Percentiles rank a stretch among this genome's conserved stretches.
phyloP scores from a whole-genome alignment of 2,329 filamentous ascomycete species.

The Didymellaceae sp. region DNA sequence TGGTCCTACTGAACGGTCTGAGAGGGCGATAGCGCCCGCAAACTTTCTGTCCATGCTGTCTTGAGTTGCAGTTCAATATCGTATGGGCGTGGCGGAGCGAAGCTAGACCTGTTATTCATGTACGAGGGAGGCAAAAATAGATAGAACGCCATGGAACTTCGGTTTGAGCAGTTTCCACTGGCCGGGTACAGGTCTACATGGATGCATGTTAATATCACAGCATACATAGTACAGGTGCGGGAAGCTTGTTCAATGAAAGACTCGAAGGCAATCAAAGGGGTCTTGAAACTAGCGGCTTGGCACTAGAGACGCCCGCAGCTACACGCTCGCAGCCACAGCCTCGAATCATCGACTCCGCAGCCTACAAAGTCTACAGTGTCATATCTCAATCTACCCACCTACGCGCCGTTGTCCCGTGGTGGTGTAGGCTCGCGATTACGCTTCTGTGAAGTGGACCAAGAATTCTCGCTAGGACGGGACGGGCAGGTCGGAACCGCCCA shows the following conservation, averaged over 20 bases:
- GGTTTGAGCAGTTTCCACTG: background rate
- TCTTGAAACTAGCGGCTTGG: conserved; percentile 3
- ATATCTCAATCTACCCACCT: conserved; percentile 5
- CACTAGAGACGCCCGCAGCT: background rate
- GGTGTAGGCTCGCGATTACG: conserved; percentile 2
- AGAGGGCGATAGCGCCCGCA: background rate
- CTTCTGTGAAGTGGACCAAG: background rate
- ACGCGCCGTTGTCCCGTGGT: conserved; percentile 6
- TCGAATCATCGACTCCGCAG: background rate
- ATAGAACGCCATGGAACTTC: background rate
- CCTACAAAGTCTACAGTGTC: background rate
- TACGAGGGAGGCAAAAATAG: background rate
- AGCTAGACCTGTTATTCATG: background rate
- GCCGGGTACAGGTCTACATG: background rate
- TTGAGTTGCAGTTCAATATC: background rate
- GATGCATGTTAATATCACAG: conserved; percentile 1
- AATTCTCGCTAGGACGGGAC: conserved; percentile 11
- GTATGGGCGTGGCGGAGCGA: background rate
- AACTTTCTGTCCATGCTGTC: background rate
- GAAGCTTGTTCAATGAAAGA: conserved; percentile 15
- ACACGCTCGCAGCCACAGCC: background rate
- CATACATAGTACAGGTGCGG: background rate
- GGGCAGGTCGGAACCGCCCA: conserved; percentile 26
- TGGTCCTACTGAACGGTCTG: background rate
- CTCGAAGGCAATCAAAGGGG: conserved; percentile 5